Conservation (phyloP, 2,329 filamentous ascomycete genomes). For the Venturia carpophila region DNA sequence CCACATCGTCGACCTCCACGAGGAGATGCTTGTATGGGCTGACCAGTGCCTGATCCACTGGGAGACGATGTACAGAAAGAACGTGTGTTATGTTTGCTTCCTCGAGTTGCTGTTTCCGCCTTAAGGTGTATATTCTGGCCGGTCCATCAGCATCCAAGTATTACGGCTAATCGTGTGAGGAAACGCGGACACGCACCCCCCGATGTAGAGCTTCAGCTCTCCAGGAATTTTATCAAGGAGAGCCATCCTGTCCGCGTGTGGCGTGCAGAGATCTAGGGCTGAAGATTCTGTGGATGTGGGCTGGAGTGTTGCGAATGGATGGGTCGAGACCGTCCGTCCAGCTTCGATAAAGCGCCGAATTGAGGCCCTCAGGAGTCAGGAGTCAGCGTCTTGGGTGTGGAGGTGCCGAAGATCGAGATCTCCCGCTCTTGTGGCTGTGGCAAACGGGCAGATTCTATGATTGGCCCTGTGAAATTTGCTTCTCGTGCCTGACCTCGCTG, state of each 20-base stretch:
- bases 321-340: conserved; percentile 7
- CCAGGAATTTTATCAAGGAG: conserved; percentile 60
- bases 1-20: conserved; percentile 83
- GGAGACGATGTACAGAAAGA: conserved; percentile 68
- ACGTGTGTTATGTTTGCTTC: conserved; percentile 79
- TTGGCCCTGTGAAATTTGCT: background rate
- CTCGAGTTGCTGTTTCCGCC: conserved; percentile 60
- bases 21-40: conserved; percentile 62
- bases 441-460: background rate
- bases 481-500: background rate
- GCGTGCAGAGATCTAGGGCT: background rate
- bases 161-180: background rate
- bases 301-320: conserved; percentile 1
- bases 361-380: background rate
- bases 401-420: background rate
- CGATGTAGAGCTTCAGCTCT: conserved; percentile 65
- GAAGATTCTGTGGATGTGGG: background rate
- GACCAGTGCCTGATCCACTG: conserved; percentile 49
- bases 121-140: conserved; percentile 67
- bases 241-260: conserved; percentile 39
- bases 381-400: background rate
- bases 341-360: conserved; percentile 3
- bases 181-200: conserved; percentile 52
- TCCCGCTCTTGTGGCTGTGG: background rate
- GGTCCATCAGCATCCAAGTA: background rate